Evolutionary conservation across 2,329 filamentous ascomycete species (phyloP).

Genomic region (Pestalotiopsis sp.): DNA sequence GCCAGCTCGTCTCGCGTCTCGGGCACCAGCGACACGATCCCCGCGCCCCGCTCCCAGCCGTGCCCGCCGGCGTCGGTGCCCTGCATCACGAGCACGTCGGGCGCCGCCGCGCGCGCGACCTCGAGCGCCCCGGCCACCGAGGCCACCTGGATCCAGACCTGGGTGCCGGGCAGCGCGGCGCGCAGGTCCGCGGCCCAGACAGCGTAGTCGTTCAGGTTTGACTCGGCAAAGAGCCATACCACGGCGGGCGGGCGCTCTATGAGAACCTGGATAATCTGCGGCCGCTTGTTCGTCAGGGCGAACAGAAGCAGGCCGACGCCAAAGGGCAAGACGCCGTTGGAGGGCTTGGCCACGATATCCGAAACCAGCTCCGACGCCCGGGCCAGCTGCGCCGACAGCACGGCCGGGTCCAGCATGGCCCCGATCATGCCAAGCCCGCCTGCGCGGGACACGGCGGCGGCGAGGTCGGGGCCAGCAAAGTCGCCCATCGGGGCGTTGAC

Average conservation of each 20-base stretch:
- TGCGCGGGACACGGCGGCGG: conserved; percentile 39
- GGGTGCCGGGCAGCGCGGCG: conserved; percentile 28
- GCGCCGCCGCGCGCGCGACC: conserved; percentile 33
- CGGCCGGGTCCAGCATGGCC: conserved; percentile 24
- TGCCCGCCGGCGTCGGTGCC: conserved; percentile 56
- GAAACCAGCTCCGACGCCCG: conserved; percentile 24
- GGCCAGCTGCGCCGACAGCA: conserved; percentile 32
- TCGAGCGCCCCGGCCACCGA: conserved; percentile 46
- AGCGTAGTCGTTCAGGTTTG: conserved; percentile 10
- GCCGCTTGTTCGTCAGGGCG: conserved; percentile 34
- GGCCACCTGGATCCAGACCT: conserved; percentile 53
- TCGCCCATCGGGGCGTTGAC: conserved; percentile 43
- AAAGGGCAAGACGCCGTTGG: no score
- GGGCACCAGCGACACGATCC: conserved; percentile 47
- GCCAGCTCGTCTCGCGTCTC: conserved; percentile 45
- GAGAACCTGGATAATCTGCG: conserved; percentile 53
- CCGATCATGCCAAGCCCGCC: conserved; percentile 41
- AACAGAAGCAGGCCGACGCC: conserved; percentile 66
- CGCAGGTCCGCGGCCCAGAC: not conserved
- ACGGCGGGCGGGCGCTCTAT: conserved; percentile 55
- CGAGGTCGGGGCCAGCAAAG: conserved; percentile 37
- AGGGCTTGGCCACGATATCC: no score
- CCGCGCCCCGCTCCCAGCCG: conserved; percentile 45
- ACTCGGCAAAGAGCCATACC: conserved; percentile 66
- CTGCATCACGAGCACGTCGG: conserved; percentile 53